Evolutionary conservation across 2,329 filamentous ascomycete genomes (phyloP).

Genomic region (Apiospora phragmitis): DNA sequence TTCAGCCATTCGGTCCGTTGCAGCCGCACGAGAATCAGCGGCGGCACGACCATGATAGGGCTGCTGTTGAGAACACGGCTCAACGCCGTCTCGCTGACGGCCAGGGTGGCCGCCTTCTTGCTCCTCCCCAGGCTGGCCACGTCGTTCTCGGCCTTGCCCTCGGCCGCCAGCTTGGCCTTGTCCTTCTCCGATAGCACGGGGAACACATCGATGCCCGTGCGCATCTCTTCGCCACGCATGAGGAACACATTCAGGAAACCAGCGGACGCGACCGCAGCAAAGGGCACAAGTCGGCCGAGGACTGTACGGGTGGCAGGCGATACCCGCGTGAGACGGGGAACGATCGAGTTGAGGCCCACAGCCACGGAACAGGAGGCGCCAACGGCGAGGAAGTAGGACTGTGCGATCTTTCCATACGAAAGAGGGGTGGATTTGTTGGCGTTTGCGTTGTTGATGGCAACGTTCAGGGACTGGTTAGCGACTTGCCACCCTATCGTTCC

Average conservation of each 20-base stretch:
- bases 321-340: conserved; percentile 78
- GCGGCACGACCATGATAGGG: conserved; percentile 95
- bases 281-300: conserved; percentile 86
- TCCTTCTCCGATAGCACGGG: conserved; percentile 74
- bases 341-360: conserved; percentile 84
- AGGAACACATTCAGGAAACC: conserved; percentile 94
- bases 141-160: conserved; percentile 65
- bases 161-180: conserved; percentile 54
- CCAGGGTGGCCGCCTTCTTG: conserved; percentile 82
- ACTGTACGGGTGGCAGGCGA: conserved; percentile 74
- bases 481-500: conserved; percentile 95
- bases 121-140: conserved; percentile 79
- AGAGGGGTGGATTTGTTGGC: conserved; percentile 96
- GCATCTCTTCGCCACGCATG: conserved; percentile 96
- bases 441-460: conserved; percentile 96
- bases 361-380: conserved; percentile 92
- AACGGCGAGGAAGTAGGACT: conserved; percentile 91
- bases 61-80: conserved; percentile 91
- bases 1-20: conserved; percentile 84
- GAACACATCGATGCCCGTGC: conserved; percentile 88
- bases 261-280: conserved; percentile 90
- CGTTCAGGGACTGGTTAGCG: conserved; percentile 95
- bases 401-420: conserved; percentile 74
- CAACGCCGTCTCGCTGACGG: conserved; percentile 89
- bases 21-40: conserved; percentile 79